phyloP scores from a whole-genome alignment of 2,329 filamentous ascomycete genomes.

The Fusarium verrucosum region DNA sequence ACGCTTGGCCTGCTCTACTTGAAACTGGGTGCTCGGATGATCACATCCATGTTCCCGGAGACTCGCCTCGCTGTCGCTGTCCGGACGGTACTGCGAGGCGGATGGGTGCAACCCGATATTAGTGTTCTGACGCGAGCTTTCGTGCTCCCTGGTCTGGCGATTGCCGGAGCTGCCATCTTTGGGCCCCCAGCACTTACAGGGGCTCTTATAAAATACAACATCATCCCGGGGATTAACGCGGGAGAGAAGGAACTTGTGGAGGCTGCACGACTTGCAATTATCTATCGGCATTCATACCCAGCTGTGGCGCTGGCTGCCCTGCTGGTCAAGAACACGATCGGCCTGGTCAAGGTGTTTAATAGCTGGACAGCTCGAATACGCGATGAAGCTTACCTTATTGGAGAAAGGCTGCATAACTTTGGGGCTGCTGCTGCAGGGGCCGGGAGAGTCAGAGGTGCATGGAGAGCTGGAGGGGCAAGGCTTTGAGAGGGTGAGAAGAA shows the following conservation, averaged over 20 bases:
- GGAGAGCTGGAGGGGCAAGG: constrained; percentile 50
- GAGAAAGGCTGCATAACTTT: constrained; percentile 94
- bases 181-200: constrained; percentile 69
- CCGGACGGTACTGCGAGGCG: constrained; percentile 74
- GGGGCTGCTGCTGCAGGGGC: constrained; percentile 59
- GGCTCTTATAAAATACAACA: constrained; percentile 42
- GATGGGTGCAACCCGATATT: constrained; percentile 82
- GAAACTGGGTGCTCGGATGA: constrained; percentile 77
- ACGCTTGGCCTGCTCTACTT: constrained; percentile 91
- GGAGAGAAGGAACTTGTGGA: constrained; percentile 41
- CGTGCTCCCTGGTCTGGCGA: constrained; percentile 75
- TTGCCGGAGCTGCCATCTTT: constrained; percentile 70
- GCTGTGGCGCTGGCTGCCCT: constrained; percentile 62
- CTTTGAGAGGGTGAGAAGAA: constrained; percentile 35
- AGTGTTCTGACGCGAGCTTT: constrained; percentile 84
- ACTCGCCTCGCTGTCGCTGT: constrained; percentile 79
- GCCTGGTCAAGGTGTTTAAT: constrained; percentile 69
- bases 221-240: constrained; percentile 27
- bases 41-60: constrained; percentile 72
- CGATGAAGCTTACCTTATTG: constrained; percentile 96
- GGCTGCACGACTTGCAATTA: constrained; percentile 47
- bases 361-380: constrained; percentile 83
- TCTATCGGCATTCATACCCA: constrained; percentile 76
- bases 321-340: constrained; percentile 54
- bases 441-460: constrained; percentile 49